phyloP scores from a whole-genome alignment of 441 rosid species.

The Syzygium syzygioides region DNA sequence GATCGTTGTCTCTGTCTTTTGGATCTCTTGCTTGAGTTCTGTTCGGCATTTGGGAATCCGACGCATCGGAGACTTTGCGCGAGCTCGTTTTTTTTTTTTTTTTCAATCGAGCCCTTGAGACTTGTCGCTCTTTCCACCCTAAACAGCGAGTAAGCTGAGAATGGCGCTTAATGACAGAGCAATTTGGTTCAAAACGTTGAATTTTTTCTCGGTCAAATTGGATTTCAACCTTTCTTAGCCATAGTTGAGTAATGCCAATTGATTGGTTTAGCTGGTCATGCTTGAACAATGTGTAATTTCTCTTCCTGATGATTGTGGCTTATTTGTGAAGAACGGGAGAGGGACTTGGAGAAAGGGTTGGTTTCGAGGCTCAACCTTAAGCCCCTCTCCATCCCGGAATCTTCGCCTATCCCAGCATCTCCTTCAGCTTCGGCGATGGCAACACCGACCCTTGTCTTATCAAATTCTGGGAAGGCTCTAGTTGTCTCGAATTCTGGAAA shows the following conservation, averaged over 20 bases:
- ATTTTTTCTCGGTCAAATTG: not conserved
- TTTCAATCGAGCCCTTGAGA: not conserved
- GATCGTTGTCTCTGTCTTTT: not conserved
- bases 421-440: slow-evolving; percentile 29
- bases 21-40: not conserved
- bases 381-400: slow-evolving; percentile 15
- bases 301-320: not conserved
- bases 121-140: not conserved
- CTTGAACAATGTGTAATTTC: not conserved
- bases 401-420: not conserved
- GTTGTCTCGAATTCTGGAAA: slow-evolving; percentile 57
- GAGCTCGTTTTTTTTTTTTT: not conserved
- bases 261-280: not conserved
- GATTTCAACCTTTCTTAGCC: not conserved
- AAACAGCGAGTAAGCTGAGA: not conserved
- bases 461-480: slow-evolving; percentile 63
- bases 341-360: slow-evolving; percentile 43
- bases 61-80: not conserved
- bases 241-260: not conserved
- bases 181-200: not conserved
- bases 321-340: slow-evolving; percentile 27
- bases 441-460: slow-evolving; percentile 25
- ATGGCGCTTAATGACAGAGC: not conserved
- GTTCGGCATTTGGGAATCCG: not conserved
- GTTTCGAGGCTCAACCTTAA: slow-evolving; percentile 15